A percentile compares a stretch with the other conserved stretches of the same genome.
Evolutionary conservation across 768 basidiomycete species (phyloP).

Genomic region (Boletus sensibilis): DNA sequence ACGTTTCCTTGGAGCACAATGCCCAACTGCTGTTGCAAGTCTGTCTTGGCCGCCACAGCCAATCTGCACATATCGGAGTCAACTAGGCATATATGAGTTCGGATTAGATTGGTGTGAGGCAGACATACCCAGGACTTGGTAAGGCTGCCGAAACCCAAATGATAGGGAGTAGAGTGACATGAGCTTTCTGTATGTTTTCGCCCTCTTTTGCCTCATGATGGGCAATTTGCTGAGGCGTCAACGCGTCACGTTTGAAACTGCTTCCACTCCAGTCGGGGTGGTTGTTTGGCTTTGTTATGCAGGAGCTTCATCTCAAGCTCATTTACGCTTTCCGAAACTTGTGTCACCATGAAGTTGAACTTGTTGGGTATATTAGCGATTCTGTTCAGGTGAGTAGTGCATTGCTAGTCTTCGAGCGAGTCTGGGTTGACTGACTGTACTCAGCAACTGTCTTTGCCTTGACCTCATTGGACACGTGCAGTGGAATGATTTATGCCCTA

Average conservation of each 20-base stretch:
- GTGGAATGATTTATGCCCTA: slow-evolving; percentile 70
- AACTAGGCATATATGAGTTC: slow-evolving; percentile 45
- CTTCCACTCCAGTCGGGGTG: no score
- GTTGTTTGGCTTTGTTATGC: slow-evolving; percentile 30
- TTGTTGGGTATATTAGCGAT: slow-evolving; percentile 7
- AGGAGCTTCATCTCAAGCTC: not conserved
- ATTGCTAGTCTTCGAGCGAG: not conserved
- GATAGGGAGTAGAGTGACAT: slow-evolving; percentile 86
- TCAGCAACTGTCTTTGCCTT: slow-evolving; percentile 38
- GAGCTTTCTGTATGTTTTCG: slow-evolving; percentile 91
- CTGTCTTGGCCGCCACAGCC: slow-evolving; percentile 66
- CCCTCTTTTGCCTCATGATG: slow-evolving; percentile 90
- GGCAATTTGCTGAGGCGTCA: not conserved
- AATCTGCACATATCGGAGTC: slow-evolving; percentile 82
- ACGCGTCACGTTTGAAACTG: not conserved
- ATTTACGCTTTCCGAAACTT: not conserved
- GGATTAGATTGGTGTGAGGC: not conserved
- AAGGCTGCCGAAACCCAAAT: slow-evolving; percentile 92
- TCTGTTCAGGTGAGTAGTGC: slow-evolving; percentile 15
- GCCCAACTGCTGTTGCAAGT: slow-evolving; percentile 72
- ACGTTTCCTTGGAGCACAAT: slow-evolving; percentile 81
- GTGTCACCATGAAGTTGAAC: slow-evolving; percentile 18
- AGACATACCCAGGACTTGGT: slow-evolving; percentile 80
- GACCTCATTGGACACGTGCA: slow-evolving; percentile 62
- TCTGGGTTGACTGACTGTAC: slow-evolving; percentile 1